These are phyloP conservation scores for Gymnopus androsaceus DNA, from an alignment of 1,284 basidiomycete species.

Conservation along the genomic window DNA sequence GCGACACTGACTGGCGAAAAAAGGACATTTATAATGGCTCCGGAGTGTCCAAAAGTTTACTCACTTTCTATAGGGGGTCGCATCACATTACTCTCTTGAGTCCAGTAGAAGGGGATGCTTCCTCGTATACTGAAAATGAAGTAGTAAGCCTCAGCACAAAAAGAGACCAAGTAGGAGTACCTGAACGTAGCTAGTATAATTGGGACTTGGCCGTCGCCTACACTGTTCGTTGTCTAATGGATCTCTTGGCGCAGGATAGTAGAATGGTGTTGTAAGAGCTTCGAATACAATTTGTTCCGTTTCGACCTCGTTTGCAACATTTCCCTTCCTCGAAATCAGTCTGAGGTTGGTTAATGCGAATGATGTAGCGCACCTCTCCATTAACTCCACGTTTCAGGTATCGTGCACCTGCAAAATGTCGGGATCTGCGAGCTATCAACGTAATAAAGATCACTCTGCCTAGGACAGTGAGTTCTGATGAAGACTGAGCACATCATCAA, in stretches of 20 bases:
- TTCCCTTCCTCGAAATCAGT: constrained; percentile 61
- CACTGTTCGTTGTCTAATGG: constrained; percentile 31
- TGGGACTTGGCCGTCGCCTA: constrained; percentile 67
- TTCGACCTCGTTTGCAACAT: constrained; percentile 99
- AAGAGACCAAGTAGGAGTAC: constrained; percentile 35
- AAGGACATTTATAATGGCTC: constrained; percentile 7
- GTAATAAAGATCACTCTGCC: constrained; percentile 92
- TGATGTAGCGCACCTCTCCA: constrained; percentile 61
- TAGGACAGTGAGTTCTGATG: constrained; percentile 86
- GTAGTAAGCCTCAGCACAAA: constrained; percentile 1
- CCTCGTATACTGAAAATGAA: constrained; percentile 75
- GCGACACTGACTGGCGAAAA: constrained; percentile 79
- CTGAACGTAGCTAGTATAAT: constrained; percentile 94
- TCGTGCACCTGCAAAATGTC: constrained; percentile 95
- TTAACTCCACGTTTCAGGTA: constrained; percentile 96
- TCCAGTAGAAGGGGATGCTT: constrained; percentile 96
- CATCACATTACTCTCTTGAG: constrained; percentile 91
- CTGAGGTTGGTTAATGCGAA: background rate
- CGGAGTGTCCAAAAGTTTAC: constrained; percentile 29
- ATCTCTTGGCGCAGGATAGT: constrained; percentile 54
- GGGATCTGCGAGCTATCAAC: constrained; percentile 89
- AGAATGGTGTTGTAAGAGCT: constrained; percentile 89
- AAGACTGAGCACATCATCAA: background rate
- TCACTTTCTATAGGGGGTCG: constrained; percentile 92
- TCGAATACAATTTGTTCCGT: constrained; percentile 99